Percentiles rank a stretch among this genome's conserved stretches.
These are phyloP conservation scores for Podospora fimiseda DNA, from an alignment of 495 filamentous ascomycete species.

Conservation along the genomic window DNA sequence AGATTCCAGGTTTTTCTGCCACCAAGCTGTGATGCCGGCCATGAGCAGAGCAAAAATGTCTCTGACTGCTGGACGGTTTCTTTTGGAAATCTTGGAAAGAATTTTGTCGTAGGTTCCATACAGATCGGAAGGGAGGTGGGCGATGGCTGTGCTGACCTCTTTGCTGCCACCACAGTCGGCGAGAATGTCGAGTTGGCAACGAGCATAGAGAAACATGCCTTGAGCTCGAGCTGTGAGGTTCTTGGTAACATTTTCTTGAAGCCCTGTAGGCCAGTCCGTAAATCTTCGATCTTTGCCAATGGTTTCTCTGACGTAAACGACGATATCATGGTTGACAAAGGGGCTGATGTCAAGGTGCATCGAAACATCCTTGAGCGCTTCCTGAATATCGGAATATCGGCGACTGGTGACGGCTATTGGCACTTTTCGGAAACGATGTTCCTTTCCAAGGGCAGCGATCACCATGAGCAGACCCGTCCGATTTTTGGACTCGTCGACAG, in stretches of 20 bases:
- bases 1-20: too few species aligned
- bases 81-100: conserved; percentile 20
- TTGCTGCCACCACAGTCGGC: conserved; percentile 11
- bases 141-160: conserved; percentile 23
- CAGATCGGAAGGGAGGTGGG: conserved; percentile 30
- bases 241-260: conserved; percentile 22
- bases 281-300: conserved; percentile 16
- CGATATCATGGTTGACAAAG: conserved; percentile 30
- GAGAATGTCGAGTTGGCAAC: conserved; percentile 39
- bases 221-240: conserved; percentile 23
- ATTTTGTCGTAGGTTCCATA: conserved; percentile 38
- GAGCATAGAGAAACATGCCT: conserved; percentile 44
- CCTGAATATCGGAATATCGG: conserved; percentile 33
- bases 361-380: conserved; percentile 3
- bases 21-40: too few species aligned
- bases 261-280: conserved; percentile 11
- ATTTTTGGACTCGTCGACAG: conserved; percentile 28
- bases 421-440: conserved; percentile 28
- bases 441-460: conserved; percentile 20
- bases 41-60: conserved; percentile 2
- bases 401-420: conserved; percentile 37
- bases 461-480: conserved; percentile 14
- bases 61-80: conserved; percentile 21
- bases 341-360: conserved; percentile 26
- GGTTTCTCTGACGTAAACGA: conserved; percentile 19